These are phyloP conservation scores for Talaromyces sp. DNA, from an alignment of 2,329 filamentous ascomycete genomes.

Conservation along the genomic window DNA sequence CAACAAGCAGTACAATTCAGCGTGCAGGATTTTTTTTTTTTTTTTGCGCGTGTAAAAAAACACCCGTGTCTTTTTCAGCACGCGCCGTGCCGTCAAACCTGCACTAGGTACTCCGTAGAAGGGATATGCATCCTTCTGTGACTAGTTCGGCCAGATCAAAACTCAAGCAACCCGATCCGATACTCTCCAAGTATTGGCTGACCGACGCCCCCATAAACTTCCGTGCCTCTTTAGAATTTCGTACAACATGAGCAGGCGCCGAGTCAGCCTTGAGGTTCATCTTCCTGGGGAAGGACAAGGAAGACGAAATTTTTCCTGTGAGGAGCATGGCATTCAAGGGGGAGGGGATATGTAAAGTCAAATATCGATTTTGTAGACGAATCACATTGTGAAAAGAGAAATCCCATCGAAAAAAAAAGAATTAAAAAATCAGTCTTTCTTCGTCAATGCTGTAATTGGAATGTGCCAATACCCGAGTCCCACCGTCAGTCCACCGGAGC, in stretches of 20 bases:
- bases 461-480: conserved; percentile 13
- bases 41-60: too few species aligned
- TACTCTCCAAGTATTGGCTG: conserved; percentile 1
- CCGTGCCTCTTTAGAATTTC: neutral
- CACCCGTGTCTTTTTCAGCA: conserved; percentile 1
- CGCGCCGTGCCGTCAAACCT: neutral
- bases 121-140: neutral
- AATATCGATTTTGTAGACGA: neutral
- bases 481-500: conserved; percentile 9
- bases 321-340: neutral
- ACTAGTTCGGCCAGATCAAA: conserved; percentile 17
- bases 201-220: neutral
- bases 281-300: neutral
- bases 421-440: neutral
- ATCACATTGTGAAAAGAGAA: neutral
- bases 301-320: neutral
- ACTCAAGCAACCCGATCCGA: conserved; percentile 15
- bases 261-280: conserved; percentile 1
- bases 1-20: neutral
- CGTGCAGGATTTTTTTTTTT: conserved; percentile 6
- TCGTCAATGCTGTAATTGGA: conserved; percentile 4
- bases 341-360: neutral
- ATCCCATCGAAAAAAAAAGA: neutral
- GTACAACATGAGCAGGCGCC: neutral
- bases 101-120: conserved; percentile 5